Evolutionary conservation across 2,329 filamentous ascomycete genomes (phyloP).

Genomic region (Calonectria multiphialidica): DNA sequence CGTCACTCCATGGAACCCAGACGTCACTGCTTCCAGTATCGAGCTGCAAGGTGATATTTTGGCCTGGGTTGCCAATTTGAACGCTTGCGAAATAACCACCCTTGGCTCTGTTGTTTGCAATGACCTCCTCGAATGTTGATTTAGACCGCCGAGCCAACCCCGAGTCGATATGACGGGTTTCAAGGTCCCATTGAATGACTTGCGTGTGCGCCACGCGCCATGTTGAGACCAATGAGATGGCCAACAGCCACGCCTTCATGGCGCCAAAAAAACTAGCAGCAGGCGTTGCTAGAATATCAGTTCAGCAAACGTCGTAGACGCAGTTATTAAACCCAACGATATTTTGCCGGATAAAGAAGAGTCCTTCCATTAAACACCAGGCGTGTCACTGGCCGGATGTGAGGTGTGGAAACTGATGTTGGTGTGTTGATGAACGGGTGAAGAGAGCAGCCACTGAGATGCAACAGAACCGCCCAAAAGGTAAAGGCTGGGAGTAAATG

Average conservation of each 20-base stretch:
- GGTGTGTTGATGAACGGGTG: conserved; percentile 6
- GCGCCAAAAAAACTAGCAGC: conserved; percentile 22
- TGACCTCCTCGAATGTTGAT: conserved; percentile 55
- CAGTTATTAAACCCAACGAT: not conserved
- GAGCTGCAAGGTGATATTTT: conserved; percentile 68
- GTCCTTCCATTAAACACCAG: conserved; percentile 19
- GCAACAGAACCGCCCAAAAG: not conserved
- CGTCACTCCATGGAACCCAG: conserved; percentile 63
- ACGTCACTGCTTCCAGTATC: conserved; percentile 76
- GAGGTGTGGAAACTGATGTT: not conserved
- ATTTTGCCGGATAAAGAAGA: not conserved
- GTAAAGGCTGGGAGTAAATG: conserved; percentile 12
- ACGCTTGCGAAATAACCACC: conserved; percentile 70
- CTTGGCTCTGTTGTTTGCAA: conserved; percentile 57
- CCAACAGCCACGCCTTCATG: conserved; percentile 41
- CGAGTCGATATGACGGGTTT: conserved; percentile 47
- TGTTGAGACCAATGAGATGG: conserved; percentile 37
- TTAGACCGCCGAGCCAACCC: conserved; percentile 53
- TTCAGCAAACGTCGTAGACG: not conserved
- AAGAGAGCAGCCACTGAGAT: not conserved
- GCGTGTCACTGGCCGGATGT: not conserved
- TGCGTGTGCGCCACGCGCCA: conserved; percentile 42
- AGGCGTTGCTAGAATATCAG: not conserved
- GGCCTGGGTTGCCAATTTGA: conserved; percentile 67
- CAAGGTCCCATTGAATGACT: conserved; percentile 63